Evolutionary conservation across 768 basidiomycete species (phyloP).

Genomic region (Suillus weaverae): DNA sequence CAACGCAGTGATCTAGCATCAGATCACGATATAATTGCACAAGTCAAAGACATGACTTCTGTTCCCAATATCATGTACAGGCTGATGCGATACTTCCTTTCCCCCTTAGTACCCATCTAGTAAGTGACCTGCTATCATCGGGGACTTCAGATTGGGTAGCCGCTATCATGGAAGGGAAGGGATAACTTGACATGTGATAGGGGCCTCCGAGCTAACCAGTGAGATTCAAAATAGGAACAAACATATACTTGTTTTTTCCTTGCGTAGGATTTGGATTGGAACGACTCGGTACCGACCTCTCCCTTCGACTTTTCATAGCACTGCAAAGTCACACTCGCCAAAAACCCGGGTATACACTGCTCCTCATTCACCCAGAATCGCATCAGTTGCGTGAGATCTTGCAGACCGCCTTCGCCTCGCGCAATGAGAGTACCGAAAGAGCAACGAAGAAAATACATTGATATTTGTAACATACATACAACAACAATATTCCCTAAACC

Average conservation of each 20-base stretch:
- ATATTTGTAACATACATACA: background rate
- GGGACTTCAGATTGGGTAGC: too few species aligned
- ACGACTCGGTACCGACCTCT: slow-evolving; percentile 14
- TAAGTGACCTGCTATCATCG: too few species aligned
- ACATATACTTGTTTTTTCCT: too few species aligned
- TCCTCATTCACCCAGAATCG: slow-evolving; percentile 85
- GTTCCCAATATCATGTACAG: too few species aligned
- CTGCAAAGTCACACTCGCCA: slow-evolving; percentile 86
- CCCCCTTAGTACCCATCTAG: too few species aligned
- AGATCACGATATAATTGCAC: too few species aligned
- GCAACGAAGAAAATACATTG: background rate
- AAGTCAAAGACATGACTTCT: too few species aligned
- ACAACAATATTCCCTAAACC: background rate
- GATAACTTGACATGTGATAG: too few species aligned
- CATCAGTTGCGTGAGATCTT: slow-evolving; percentile 74
- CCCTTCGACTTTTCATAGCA: slow-evolving; percentile 77
- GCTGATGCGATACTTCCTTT: background rate
- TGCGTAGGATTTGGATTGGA: background rate
- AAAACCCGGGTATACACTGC: slow-evolving; percentile 84
- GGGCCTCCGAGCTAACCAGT: too few species aligned
- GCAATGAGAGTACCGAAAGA: slow-evolving; percentile 44
- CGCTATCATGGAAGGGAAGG: too few species aligned
- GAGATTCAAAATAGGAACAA: too few species aligned
- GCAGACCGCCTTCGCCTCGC: slow-evolving; percentile 71
- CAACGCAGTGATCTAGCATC: background rate